These are phyloP conservation scores for Taphrina wiesneri DNA, from an alignment of 1,139 yeast species.

Conservation along the genomic window DNA sequence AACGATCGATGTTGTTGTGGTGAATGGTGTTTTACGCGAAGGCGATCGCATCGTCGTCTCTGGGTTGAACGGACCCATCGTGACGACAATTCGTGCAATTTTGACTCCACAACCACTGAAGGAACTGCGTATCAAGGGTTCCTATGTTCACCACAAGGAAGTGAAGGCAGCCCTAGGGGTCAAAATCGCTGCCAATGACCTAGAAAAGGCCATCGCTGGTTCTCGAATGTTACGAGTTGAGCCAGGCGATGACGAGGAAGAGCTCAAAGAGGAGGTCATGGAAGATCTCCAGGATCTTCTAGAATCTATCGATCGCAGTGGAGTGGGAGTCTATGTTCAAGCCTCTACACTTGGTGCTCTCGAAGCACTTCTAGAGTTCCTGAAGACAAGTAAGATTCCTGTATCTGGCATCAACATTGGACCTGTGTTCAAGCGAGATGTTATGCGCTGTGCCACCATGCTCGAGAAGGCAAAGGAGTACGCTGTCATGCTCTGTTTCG, in stretches of 20 bases:
- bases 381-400: slow-evolving; percentile 97
- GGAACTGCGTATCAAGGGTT: slow-evolving; percentile 80
- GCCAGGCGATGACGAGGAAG: slow-evolving; percentile 97
- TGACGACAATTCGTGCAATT: slow-evolving; percentile 93
- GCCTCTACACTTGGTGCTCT: slow-evolving; percentile 97
- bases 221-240: slow-evolving; percentile 93
- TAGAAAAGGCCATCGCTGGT: slow-evolving; percentile 99
- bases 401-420: slow-evolving; percentile 84
- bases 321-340: slow-evolving; percentile 97
- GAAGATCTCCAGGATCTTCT: slow-evolving; percentile 93
- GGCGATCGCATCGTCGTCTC: slow-evolving; percentile 95
- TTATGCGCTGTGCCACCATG: slow-evolving; percentile 96
- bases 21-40: slow-evolving; percentile 90
- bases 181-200: slow-evolving; percentile 94
- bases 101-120: slow-evolving; percentile 97
- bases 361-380: slow-evolving; percentile 94
- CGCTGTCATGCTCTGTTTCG: slow-evolving; percentile 97
- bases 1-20: slow-evolving; percentile 93
- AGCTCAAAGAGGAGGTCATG: slow-evolving; percentile 97
- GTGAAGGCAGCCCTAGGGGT: slow-evolving; percentile 99
- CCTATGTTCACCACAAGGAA: slow-evolving; percentile 88
- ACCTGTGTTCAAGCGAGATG: slow-evolving; percentile 96
- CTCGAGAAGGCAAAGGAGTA: slow-evolving; percentile 91
- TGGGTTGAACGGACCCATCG: slow-evolving; percentile 98
- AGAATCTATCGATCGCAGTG: slow-evolving; percentile 91